Conservation (phyloP, 441 rosid species). For the Pelargonium fulgidum region DNA sequence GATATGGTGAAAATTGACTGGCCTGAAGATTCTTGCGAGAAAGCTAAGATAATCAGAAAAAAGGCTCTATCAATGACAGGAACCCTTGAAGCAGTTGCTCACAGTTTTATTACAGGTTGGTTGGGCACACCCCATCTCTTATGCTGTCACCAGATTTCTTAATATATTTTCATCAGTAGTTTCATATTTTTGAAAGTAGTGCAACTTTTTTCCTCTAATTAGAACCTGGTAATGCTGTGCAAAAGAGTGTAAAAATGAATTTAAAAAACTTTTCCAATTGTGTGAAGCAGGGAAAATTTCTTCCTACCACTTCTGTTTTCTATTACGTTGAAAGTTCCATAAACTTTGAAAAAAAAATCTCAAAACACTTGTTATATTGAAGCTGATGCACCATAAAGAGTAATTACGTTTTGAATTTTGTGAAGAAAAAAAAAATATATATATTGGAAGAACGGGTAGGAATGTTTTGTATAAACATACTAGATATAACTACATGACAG, state of each 20-base stretch:
- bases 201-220: not conserved
- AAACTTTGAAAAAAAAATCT: not conserved
- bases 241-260: not conserved
- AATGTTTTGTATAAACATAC: not conserved
- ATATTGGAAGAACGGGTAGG: not conserved
- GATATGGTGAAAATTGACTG: conserved; percentile 51
- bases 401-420: not conserved
- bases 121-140: conserved; percentile 15
- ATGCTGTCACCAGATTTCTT: not conserved
- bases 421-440: not conserved
- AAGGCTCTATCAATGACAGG: conserved; percentile 68
- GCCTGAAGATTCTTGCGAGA: conserved; percentile 86
- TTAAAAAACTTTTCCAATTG: not conserved
- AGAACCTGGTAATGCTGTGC: not conserved
- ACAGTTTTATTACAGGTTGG: conserved; percentile 82
- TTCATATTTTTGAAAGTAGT: not conserved
- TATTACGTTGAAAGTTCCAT: not conserved
- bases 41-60: conserved; percentile 62
- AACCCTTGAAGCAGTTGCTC: conserved; percentile 69
- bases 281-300: not conserved
- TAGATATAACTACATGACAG: not conserved
- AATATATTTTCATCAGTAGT: not conserved
- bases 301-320: not conserved
- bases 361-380: not conserved
- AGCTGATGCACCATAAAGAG: not conserved